These are phyloP conservation scores for Pythium pyrilobum DNA, from an alignment of 352 stramenopile species.

Conservation along the genomic window DNA sequence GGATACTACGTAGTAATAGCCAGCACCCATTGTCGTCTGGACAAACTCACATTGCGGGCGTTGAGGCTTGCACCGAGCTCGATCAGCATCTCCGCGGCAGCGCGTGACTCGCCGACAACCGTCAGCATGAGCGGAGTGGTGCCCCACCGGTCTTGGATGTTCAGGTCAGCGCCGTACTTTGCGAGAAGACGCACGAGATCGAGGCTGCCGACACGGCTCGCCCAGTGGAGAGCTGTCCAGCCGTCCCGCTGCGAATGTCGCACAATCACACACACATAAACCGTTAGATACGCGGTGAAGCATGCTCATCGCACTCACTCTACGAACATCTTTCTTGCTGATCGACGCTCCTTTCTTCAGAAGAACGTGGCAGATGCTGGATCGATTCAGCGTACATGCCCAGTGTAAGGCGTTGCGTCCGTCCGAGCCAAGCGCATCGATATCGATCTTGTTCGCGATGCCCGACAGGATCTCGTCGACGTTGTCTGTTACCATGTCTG, in stretches of 20 bases:
- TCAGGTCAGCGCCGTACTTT: constrained; percentile 72
- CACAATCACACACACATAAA: too few species aligned
- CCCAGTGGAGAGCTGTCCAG: constrained; percentile 75
- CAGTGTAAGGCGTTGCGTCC: constrained; percentile 78
- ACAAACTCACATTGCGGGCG: constrained; percentile 45
- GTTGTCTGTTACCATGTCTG: constrained; percentile 33
- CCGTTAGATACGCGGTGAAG: too few species aligned
- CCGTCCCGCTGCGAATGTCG: constrained; percentile 41
- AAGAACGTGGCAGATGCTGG: constrained; percentile 74
- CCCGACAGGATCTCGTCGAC: constrained; percentile 63
- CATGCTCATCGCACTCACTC: too few species aligned
- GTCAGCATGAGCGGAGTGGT: constrained; percentile 79
- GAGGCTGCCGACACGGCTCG: constrained; percentile 63
- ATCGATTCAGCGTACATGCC: constrained; percentile 69
- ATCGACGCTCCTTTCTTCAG: constrained; percentile 76
- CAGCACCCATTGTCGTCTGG: not conserved
- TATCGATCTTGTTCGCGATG: constrained; percentile 71
- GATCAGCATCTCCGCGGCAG: constrained; percentile 54
- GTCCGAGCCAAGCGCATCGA: constrained; percentile 66
- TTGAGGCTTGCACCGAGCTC: constrained; percentile 68
- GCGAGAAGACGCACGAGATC: constrained; percentile 72
- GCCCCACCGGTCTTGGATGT: constrained; percentile 69
- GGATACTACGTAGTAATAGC: too few species aligned
- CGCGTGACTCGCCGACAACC: constrained; percentile 61
- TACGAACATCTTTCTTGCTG: constrained; percentile 68